Conservation (phyloP, 768 basidiomycete genomes). For the Suillus luteus region DNA sequence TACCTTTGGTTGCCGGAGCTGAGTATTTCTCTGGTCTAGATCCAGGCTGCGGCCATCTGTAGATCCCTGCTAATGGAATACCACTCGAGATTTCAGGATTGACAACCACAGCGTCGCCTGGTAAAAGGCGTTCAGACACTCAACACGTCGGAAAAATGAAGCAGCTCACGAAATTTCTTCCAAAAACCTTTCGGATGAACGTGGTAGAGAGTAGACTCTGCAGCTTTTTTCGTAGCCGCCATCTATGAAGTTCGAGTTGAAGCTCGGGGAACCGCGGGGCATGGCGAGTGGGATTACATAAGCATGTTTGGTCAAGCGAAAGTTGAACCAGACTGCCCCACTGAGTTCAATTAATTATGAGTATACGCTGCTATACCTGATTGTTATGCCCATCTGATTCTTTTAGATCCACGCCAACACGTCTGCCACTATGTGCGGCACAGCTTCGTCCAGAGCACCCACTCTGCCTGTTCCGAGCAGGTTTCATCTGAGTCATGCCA, state of each 20-base stretch:
- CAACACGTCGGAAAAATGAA: neutral
- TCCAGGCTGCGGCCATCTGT: conserved; percentile 87
- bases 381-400: neutral
- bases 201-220: conserved; percentile 90
- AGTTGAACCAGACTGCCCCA: too few species aligned
- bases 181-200: conserved; percentile 89
- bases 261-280: conserved; percentile 2
- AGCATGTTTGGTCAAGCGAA: neutral
- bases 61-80: conserved; percentile 69
- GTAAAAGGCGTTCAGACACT: conserved; percentile 12
- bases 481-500: neutral
- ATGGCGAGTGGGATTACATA: neutral
- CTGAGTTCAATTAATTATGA: too few species aligned
- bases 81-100: conserved; percentile 92
- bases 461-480: neutral
- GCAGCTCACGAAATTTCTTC: conserved; percentile 88
- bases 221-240: conserved; percentile 70
- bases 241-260: conserved; percentile 39
- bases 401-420: neutral
- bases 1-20: conserved; percentile 88
- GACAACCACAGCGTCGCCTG: conserved; percentile 82
- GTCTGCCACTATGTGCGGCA: neutral
- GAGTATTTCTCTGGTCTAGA: conserved; percentile 85
- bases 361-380: neutral
- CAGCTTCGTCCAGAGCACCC: neutral